These are phyloP conservation scores for Hibiscus syriacus DNA, from an alignment of 345 rosid genomes.

Conservation along the genomic window DNA sequence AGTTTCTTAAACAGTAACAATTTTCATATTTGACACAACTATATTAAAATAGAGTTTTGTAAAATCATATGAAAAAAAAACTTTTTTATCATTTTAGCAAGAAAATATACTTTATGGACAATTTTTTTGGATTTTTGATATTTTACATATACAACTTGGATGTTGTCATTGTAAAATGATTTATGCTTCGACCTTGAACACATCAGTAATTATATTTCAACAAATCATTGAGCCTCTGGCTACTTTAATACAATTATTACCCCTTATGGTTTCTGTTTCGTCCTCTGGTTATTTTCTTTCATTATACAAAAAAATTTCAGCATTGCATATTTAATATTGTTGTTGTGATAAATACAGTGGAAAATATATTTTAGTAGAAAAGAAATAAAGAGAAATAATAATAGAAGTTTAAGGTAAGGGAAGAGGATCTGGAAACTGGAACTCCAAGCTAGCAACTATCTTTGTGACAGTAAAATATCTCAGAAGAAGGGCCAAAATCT, in stretches of 20 bases:
- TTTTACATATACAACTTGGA: neutral
- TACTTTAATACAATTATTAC: neutral
- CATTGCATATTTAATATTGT: neutral
- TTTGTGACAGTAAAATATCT: neutral
- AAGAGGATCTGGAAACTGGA: neutral
- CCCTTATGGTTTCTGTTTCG: neutral
- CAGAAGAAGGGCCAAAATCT: neutral
- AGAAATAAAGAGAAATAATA: neutral
- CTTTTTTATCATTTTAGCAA: neutral
- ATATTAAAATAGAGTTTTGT: neutral
- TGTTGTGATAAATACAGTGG: neutral
- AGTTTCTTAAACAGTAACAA: neutral
- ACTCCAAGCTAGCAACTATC: neutral
- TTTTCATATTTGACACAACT: neutral
- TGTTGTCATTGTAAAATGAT: neutral
- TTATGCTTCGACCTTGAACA: neutral
- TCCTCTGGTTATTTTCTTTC: neutral
- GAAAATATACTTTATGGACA: neutral
- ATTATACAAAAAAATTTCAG: neutral
- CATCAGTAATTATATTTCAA: too few species aligned
- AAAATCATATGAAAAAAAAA: neutral
- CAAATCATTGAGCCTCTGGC: neutral
- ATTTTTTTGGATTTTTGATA: neutral
- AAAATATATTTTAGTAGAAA: neutral
- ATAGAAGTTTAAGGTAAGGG: neutral